A percentile compares a stretch with the other conserved stretches of the same genome.
Evolutionary conservation across 2,329 filamentous ascomycete species (phyloP).

Genomic region (Raffaelea ambrosiae): DNA sequence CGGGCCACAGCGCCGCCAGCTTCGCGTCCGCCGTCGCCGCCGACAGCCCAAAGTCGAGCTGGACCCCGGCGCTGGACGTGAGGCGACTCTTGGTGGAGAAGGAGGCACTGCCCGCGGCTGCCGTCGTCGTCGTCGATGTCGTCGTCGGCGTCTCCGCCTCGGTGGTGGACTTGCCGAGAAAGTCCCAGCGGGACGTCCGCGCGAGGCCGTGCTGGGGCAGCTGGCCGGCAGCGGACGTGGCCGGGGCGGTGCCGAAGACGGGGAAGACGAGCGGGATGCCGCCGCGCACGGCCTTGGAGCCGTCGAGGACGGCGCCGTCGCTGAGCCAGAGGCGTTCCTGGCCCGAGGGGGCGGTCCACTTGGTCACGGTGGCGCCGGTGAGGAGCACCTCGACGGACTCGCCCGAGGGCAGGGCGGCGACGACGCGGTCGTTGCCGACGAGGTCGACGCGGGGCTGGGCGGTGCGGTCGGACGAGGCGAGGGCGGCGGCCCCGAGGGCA

Average conservation of each 20-base stretch:
- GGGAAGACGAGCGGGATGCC: constrained; percentile 92
- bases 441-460: constrained; percentile 71
- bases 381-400: constrained; percentile 80
- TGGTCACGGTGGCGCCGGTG: constrained; percentile 86
- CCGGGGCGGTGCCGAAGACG: constrained; percentile 72
- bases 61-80: constrained; percentile 58
- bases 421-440: constrained; percentile 56
- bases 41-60: constrained; percentile 91
- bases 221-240: constrained; percentile 58
- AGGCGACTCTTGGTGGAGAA: constrained; percentile 22
- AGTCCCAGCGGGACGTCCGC: constrained; percentile 84
- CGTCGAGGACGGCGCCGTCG: constrained; percentile 71
- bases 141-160: constrained; percentile 31
- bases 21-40: constrained; percentile 61
- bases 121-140: constrained; percentile 1
- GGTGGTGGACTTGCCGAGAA: constrained; percentile 76
- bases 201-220: constrained; percentile 95
- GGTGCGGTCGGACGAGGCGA: constrained; percentile 62
- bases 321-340: constrained; percentile 79
- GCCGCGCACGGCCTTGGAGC: constrained; percentile 80
- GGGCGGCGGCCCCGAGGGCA: constrained; percentile 65
- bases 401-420: constrained; percentile 74
- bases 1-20: constrained; percentile 65
- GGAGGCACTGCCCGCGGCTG: constrained; percentile 27
- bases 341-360: constrained; percentile 78